These are phyloP conservation scores for Saccharomyces hybrid DNA, from an alignment of 1,139 yeast species.

Conservation along the genomic window DNA sequence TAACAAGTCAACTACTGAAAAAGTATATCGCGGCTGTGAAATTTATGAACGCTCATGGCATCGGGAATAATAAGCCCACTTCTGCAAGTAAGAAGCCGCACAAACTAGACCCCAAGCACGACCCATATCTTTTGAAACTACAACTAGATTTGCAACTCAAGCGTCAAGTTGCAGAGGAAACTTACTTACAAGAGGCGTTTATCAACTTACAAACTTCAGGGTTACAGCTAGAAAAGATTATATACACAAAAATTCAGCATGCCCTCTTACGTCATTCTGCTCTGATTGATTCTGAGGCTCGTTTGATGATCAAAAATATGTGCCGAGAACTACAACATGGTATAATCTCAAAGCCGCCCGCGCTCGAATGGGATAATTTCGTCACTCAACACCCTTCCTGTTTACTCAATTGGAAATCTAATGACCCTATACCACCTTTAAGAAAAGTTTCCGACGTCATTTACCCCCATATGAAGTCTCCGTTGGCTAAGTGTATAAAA, in stretches of 20 bases:
- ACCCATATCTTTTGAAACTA: conserved; percentile 60
- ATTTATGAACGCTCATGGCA: conserved; percentile 37
- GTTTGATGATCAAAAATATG: conserved; percentile 47
- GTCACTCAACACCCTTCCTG: conserved; percentile 46
- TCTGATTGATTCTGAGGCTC: conserved; percentile 50
- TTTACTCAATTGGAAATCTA: conserved; percentile 38
- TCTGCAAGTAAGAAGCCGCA: conserved; percentile 15
- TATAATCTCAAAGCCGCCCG: conserved; percentile 52
- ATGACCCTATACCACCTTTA: conserved; percentile 39
- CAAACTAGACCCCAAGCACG: conserved; percentile 36
- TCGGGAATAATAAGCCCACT: conserved; percentile 33
- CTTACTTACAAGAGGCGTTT: conserved; percentile 62
- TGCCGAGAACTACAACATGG: conserved; percentile 59
- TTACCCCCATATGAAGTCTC: conserved; percentile 47
- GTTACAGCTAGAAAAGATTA: conserved; percentile 60
- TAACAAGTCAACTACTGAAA: conserved; percentile 40
- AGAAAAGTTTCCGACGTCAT: conserved; percentile 44
- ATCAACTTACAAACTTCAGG: conserved; percentile 66
- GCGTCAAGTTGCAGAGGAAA: conserved; percentile 60
- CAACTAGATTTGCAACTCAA: conserved; percentile 63
- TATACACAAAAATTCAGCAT: conserved; percentile 57
- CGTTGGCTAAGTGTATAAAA: conserved; percentile 44
- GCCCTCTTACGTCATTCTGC: conserved; percentile 49
- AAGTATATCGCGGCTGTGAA: conserved; percentile 39
- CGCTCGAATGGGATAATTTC: conserved; percentile 69